A percentile compares a stretch with the other conserved stretches of the same genome.
Evolutionary conservation across 116 monocot genomes (phyloP).

Genomic region (Phalaenopsis hybrid): DNA sequence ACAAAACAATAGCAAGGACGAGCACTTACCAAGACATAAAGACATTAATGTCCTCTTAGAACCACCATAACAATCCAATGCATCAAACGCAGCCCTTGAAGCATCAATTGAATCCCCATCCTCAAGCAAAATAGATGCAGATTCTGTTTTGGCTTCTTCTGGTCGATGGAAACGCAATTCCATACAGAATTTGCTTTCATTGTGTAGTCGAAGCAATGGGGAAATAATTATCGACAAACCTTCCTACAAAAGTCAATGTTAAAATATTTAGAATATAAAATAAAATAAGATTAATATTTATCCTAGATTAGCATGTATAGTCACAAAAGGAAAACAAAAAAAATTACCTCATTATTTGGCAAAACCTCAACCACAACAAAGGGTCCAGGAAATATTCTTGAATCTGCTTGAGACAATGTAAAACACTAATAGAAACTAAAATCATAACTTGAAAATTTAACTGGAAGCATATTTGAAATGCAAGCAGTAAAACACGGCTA

Average conservation of each 20-base stretch:
- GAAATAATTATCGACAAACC: constrained; percentile 52
- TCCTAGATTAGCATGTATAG: not conserved
- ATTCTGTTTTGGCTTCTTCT: constrained; percentile 38
- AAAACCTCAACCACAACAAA: constrained; percentile 62
- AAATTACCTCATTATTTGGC: constrained; percentile 55
- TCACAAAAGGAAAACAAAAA: not conserved
- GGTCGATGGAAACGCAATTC: constrained; percentile 57
- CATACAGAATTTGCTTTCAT: constrained; percentile 63
- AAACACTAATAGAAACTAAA: constrained; percentile 3
- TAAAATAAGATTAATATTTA: not conserved
- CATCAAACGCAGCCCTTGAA: constrained; percentile 60
- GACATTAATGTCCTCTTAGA: constrained; percentile 66
- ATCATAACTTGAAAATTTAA: not conserved
- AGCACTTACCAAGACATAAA: constrained; percentile 48
- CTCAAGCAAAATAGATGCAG: constrained; percentile 44
- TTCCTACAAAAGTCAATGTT: constrained; percentile 36
- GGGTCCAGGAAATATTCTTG: constrained; percentile 70
- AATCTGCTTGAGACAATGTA: constrained; percentile 42
- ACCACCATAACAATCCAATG: constrained; percentile 56
- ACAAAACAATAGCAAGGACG: not conserved
- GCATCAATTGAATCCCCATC: constrained; percentile 74
- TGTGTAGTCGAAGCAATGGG: constrained; percentile 66
- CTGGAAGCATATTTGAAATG: not conserved
- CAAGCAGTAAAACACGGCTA: not conserved
- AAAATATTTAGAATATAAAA: not conserved